Conservation (phyloP, 139 green algal species). For the Chlamydomonas incerta region DNA sequence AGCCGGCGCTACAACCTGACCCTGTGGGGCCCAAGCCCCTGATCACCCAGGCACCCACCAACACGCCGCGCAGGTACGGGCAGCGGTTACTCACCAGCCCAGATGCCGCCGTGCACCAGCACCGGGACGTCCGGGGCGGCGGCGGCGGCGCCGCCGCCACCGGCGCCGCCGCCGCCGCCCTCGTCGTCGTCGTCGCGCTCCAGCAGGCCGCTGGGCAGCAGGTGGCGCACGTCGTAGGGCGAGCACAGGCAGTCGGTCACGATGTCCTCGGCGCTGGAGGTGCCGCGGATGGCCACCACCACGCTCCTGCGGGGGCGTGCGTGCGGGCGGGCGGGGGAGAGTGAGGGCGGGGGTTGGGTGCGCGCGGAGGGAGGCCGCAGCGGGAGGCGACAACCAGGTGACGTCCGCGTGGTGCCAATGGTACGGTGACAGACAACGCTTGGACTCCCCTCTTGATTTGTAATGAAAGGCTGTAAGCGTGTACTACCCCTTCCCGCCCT, state of each 20-base stretch:
- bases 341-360: background rate
- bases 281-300: slow-evolving; percentile 71
- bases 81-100: slow-evolving; percentile 47
- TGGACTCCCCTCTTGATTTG: no score
- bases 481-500: no score
- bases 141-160: background rate
- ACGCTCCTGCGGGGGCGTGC: slow-evolving; percentile 33
- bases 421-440: no score
- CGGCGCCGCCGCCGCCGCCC: background rate
- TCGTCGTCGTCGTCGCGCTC: background rate
- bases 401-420: no score
- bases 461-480: no score
- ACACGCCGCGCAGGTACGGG: no score
- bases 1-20: no score
- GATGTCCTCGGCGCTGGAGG: slow-evolving; percentile 70
- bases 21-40: no score
- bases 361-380: no score
- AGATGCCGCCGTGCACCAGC: slow-evolving; percentile 69
- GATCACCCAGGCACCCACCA: no score
- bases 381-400: no score
- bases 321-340: no score
- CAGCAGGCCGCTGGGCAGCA: slow-evolving; percentile 19
- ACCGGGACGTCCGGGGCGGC: background rate
- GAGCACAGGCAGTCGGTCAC: slow-evolving; percentile 74
- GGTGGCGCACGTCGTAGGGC: slow-evolving; percentile 64